phyloP scores from a whole-genome alignment of 2,329 filamentous ascomycete genomes.

The Whalleya microplaca region DNA sequence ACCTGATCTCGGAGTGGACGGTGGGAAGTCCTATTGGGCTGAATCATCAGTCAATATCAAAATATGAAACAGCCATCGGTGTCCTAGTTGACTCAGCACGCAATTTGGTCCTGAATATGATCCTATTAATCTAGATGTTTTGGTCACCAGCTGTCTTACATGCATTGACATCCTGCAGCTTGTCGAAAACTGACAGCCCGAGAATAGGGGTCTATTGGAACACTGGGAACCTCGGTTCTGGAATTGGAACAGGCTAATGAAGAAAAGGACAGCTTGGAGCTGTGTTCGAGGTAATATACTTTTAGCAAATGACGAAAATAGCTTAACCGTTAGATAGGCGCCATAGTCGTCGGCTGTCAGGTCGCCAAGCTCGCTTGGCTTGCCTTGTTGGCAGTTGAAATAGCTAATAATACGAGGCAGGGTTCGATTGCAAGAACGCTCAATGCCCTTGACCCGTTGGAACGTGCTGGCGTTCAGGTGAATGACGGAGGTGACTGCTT shows the following conservation, averaged over 20 bases:
- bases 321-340: constrained; percentile 25
- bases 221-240: background rate
- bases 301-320: background rate
- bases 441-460: background rate
- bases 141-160: background rate
- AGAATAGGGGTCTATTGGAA: background rate
- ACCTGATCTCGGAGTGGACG: background rate
- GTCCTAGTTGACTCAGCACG: too few relatives aligned
- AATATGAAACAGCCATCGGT: background rate
- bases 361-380: constrained; percentile 14
- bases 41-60: background rate
- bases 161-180: background rate
- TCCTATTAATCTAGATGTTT: too few relatives aligned
- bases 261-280: background rate
- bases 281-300: background rate
- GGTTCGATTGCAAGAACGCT: constrained; percentile 6
- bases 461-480: background rate
- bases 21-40: background rate
- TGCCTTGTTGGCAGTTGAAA: constrained; percentile 7
- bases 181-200: background rate
- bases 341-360: constrained; percentile 14
- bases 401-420: constrained; percentile 19
- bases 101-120: too few relatives aligned
- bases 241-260: background rate
- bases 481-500: background rate